These are phyloP conservation scores for Seiridium unicorne DNA, from an alignment of 2,329 filamentous ascomycete species.

Conservation along the genomic window DNA sequence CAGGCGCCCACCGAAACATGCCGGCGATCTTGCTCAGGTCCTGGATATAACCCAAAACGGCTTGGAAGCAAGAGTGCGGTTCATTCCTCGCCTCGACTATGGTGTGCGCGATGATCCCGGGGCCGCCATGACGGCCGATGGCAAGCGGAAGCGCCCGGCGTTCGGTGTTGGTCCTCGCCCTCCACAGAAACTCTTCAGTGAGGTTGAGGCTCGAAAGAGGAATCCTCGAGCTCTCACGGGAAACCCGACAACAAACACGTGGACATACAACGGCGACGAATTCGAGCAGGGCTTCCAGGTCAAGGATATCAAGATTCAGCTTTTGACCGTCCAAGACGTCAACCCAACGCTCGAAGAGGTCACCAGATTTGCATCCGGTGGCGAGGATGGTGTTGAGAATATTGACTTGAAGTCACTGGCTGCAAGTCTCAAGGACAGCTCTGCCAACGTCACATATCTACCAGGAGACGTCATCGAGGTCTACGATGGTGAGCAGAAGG, in stretches of 20 bases:
- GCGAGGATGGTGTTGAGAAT: conserved; percentile 90
- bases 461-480: conserved; percentile 97
- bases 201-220: conserved; percentile 86
- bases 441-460: conserved; percentile 78
- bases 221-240: conserved; percentile 63
- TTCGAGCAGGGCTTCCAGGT: conserved; percentile 92
- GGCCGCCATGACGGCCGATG: conserved; percentile 47
- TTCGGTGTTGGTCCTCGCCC: conserved; percentile 63
- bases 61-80: conserved; percentile 79
- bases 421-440: conserved; percentile 82
- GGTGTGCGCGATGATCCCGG: conserved; percentile 75
- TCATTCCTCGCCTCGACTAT: conserved; percentile 91
- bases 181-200: conserved; percentile 88
- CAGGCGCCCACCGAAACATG: conserved; percentile 75
- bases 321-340: conserved; percentile 82
- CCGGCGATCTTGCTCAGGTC: conserved; percentile 87
- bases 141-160: conserved; percentile 75
- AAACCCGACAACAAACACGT: conserved; percentile 77
- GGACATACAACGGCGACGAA: conserved; percentile 82
- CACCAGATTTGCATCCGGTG: conserved; percentile 85
- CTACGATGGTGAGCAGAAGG: conserved; percentile 91
- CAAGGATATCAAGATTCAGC: conserved; percentile 89
- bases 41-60: conserved; percentile 92
- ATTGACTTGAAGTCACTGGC: conserved; percentile 89
- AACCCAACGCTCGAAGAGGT: conserved; percentile 94